Conservation (phyloP, 176 grass and related monocot species). For the Oryza meridionalis region DNA sequence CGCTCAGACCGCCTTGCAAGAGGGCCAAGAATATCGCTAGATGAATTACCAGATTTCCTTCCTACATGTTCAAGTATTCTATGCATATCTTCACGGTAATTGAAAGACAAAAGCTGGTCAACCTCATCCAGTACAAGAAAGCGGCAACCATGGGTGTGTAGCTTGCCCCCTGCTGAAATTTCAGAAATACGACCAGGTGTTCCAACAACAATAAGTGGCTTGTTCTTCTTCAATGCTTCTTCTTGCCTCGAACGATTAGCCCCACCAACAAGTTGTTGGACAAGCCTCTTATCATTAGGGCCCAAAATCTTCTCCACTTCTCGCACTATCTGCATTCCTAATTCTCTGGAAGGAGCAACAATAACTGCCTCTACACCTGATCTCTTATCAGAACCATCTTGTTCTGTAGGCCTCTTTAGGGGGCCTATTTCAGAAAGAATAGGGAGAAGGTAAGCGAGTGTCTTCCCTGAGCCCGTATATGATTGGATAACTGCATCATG, state of each 20-base stretch:
- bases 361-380: slow-evolving; percentile 82
- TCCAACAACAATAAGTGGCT: slow-evolving; percentile 82
- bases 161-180: slow-evolving; percentile 87
- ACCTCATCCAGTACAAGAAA: slow-evolving; percentile 97
- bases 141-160: slow-evolving; percentile 78
- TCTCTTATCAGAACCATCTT: slow-evolving; percentile 55
- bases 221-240: slow-evolving; percentile 93
- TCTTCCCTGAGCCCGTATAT: slow-evolving; percentile 92
- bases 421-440: slow-evolving; percentile 84
- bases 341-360: slow-evolving; percentile 91
- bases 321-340: slow-evolving; percentile 95
- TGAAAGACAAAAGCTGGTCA: slow-evolving; percentile 90
- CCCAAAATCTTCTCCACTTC: slow-evolving; percentile 85
- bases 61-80: slow-evolving; percentile 95
- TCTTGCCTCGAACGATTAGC: slow-evolving; percentile 90
- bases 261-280: slow-evolving; percentile 92
- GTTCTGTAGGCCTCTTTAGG: slow-evolving; percentile 55
- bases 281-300: slow-evolving; percentile 73
- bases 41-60: slow-evolving; percentile 53
- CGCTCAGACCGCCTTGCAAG: slow-evolving; percentile 74
- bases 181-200: slow-evolving; percentile 92
- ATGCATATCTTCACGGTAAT: slow-evolving; percentile 97
- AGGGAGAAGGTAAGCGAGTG: slow-evolving; percentile 84
- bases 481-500: slow-evolving; percentile 89
- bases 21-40: slow-evolving; percentile 75